These are phyloP conservation scores for Purshia tridentata DNA, from an alignment of 306 rosid species.

Conservation along the genomic window DNA sequence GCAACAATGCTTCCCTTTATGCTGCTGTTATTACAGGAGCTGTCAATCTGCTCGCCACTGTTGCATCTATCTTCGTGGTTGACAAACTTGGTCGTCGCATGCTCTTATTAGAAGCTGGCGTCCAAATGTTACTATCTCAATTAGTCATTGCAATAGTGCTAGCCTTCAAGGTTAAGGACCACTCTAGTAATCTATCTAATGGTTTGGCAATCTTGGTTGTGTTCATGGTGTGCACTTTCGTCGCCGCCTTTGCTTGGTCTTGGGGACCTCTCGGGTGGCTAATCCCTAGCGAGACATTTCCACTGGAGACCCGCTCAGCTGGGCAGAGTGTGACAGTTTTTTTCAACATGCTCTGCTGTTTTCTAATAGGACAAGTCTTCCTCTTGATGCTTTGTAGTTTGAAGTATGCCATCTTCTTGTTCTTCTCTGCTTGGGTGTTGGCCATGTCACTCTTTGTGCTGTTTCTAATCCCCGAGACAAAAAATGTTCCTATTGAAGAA, in stretches of 20 bases:
- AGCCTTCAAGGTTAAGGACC: conserved; percentile 54
- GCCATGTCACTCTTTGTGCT: conserved; percentile 57
- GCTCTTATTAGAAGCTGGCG: conserved; percentile 68
- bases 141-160: conserved; percentile 53
- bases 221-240: conserved; percentile 63
- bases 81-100: conserved; percentile 65
- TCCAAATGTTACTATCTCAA: conserved; percentile 75
- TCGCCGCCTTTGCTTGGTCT: conserved; percentile 80
- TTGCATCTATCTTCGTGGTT: conserved; percentile 61
- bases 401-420: conserved; percentile 74
- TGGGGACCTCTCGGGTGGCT: conserved; percentile 92
- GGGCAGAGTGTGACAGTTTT: conserved; percentile 75
- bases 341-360: conserved; percentile 65
- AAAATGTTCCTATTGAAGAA: conserved; percentile 78
- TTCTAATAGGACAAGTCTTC: conserved; percentile 69
- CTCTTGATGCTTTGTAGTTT: conserved; percentile 72
- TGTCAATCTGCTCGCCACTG: conserved; percentile 59
- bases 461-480: conserved; percentile 74
- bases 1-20: conserved; percentile 63
- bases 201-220: conserved; percentile 52
- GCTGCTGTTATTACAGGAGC: conserved; percentile 73
- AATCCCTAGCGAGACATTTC: conserved; percentile 85
- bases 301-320: conserved; percentile 67
- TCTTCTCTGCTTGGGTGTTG: conserved; percentile 77
- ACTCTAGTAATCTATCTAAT: conserved; percentile 28